Evolutionary conservation across 108 stramenopile genomes (phyloP).

Genomic region (Craspedostauros australis): DNA sequence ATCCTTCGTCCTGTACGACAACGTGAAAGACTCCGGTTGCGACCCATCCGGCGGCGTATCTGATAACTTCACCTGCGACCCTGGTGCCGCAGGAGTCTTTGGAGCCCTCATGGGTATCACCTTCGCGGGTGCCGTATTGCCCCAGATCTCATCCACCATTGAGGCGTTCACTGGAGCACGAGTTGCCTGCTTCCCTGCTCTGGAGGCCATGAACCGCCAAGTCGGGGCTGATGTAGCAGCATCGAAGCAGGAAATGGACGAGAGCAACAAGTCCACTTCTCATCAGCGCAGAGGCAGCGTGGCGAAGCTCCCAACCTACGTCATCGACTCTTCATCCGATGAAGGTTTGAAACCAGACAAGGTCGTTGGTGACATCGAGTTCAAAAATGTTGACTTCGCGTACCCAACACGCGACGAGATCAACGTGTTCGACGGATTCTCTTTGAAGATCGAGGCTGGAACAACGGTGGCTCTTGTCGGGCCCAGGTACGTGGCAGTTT

Average conservation of each 20-base stretch:
- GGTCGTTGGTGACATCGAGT: conserved; percentile 44
- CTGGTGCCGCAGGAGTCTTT: conserved; percentile 30
- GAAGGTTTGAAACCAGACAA: conserved; percentile 34
- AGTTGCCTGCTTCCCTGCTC: conserved; percentile 38
- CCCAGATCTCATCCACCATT: conserved; percentile 30
- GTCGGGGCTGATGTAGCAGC: no score
- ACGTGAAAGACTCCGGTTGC: conserved; percentile 36
- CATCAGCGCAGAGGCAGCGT: conserved; percentile 10
- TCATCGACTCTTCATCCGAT: conserved; percentile 53
- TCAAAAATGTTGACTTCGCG: conserved; percentile 43
- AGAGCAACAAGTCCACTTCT: conserved; percentile 1
- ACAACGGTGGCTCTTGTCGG: conserved; percentile 73
- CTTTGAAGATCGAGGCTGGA: conserved; percentile 44
- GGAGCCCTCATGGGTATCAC: conserved; percentile 44
- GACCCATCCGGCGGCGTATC: conserved; percentile 41
- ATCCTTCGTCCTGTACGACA: conserved; percentile 31
- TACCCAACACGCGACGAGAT: conserved; percentile 54
- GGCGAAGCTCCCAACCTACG: conserved; percentile 27
- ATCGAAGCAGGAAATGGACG: not conserved
- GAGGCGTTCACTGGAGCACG: conserved; percentile 39
- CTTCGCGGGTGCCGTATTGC: conserved; percentile 38
- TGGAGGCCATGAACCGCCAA: conserved; percentile 39
- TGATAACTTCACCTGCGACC: conserved; percentile 28
- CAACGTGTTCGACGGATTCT: conserved; percentile 46
- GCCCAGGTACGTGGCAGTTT: conserved; percentile 61